A percentile compares a stretch with the other conserved stretches of the same genome.
Conservation (phyloP, 768 basidiomycete genomes). For the Podaxis pistillaris region DNA sequence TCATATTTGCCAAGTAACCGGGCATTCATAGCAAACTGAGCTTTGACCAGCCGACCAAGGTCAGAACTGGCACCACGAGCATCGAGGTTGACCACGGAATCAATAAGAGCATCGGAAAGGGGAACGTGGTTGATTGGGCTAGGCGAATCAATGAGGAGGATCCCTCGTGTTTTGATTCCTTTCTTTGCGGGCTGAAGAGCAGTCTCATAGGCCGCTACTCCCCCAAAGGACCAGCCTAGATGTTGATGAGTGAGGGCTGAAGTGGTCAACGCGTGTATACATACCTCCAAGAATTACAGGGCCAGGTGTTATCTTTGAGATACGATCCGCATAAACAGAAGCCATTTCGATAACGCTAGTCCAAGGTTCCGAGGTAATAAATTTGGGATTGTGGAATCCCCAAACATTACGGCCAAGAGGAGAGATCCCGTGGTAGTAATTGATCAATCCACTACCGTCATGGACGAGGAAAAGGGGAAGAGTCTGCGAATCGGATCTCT, state of each 20-base stretch:
- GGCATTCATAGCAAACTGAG: constrained; percentile 51
- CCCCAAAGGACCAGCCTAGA: constrained; percentile 79
- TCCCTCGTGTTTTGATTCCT: constrained; percentile 47
- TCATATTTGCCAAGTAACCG: constrained; percentile 46
- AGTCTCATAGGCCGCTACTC: constrained; percentile 67
- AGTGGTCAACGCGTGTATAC: constrained; percentile 13
- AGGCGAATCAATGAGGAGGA: constrained; percentile 69
- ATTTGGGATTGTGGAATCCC: constrained; percentile 58
- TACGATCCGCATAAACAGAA: constrained; percentile 41
- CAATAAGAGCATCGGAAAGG: constrained; percentile 51
- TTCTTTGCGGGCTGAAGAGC: constrained; percentile 47
- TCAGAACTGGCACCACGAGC: constrained; percentile 26
- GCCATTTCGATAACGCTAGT: constrained; percentile 52
- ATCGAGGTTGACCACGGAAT: constrained; percentile 38
- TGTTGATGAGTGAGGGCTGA: neutral
- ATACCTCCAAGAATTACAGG: constrained; percentile 59
- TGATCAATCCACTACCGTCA: constrained; percentile 66
- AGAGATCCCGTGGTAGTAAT: constrained; percentile 46
- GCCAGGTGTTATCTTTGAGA: constrained; percentile 32
- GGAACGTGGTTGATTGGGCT: constrained; percentile 50
- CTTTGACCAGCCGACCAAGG: constrained; percentile 34
- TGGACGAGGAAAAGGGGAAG: constrained; percentile 65
- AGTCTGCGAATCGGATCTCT: constrained; percentile 23
- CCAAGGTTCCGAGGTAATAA: constrained; percentile 47
- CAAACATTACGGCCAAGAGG: constrained; percentile 53